A percentile compares a stretch with the other conserved stretches of the same genome.
phyloP scores from a whole-genome alignment of 78 protist genomes.

The Isochrysis galbana region DNA sequence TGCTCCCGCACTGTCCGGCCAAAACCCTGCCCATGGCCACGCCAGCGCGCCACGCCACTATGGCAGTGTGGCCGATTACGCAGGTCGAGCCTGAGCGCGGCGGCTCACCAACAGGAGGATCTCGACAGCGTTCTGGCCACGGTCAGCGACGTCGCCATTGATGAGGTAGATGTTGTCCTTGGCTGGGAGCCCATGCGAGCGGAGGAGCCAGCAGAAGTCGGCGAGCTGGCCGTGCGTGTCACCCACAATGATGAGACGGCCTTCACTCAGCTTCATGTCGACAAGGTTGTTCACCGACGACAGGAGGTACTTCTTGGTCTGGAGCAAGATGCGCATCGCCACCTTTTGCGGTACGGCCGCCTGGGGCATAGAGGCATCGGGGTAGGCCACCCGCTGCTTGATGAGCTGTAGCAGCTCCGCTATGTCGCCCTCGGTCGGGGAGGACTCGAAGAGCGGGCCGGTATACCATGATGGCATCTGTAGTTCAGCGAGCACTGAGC shows the following conservation, averaged over 20 bases:
- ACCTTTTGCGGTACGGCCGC: not conserved
- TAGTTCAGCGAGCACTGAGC: too few species aligned
- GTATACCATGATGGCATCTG: too few species aligned
- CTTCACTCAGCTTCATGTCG: not conserved
- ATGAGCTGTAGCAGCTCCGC: too few species aligned
- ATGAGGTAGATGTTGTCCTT: conserved; percentile 14
- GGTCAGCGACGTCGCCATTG: conserved; percentile 60
- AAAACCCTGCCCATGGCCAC: too few species aligned
- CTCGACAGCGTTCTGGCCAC: conserved; percentile 29
- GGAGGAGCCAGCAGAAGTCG: not conserved
- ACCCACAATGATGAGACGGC: not conserved
- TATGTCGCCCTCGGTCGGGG: too few species aligned
- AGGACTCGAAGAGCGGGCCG: too few species aligned
- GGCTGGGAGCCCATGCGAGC: not conserved
- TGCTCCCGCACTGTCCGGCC: too few species aligned
- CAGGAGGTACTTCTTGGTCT: not conserved
- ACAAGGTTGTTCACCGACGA: not conserved
- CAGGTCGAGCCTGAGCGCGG: too few species aligned
- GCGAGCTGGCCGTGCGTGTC: conserved; percentile 36
- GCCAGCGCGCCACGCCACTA: too few species aligned
- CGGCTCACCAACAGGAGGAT: conserved; percentile 12
- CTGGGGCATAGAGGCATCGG: too few species aligned
- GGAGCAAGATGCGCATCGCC: not conserved
- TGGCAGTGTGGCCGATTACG: too few species aligned
- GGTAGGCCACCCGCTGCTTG: too few species aligned